phyloP scores from a whole-genome alignment of 2,329 filamentous ascomycete species.

The Aspergillus chevalieri region DNA sequence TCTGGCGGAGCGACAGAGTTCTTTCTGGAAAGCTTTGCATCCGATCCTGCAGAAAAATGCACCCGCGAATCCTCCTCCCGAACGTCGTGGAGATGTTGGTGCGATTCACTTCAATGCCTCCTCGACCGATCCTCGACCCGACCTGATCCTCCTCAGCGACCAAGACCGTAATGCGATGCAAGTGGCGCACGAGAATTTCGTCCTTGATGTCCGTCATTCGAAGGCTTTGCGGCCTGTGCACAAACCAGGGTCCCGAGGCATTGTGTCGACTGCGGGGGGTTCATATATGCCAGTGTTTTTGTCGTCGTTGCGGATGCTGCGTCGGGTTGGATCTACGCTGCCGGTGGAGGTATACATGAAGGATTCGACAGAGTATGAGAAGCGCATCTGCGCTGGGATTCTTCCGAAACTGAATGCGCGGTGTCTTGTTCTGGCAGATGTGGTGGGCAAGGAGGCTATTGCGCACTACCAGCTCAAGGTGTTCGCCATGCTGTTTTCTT shows the following conservation, averaged over 20 bases:
- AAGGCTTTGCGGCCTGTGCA: conserved; percentile 27
- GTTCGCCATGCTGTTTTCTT: conserved; percentile 52
- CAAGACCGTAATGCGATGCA: conserved; percentile 30
- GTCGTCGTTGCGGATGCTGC: conserved; percentile 48
- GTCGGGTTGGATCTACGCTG: conserved; percentile 45
- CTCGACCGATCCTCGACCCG: conserved; percentile 25
- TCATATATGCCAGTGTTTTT: conserved; percentile 47
- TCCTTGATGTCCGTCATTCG: conserved; percentile 27
- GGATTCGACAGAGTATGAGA: conserved; percentile 35
- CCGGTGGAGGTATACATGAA: conserved; percentile 44
- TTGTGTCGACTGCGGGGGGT: conserved; percentile 48
- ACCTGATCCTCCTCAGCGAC: conserved; percentile 30
- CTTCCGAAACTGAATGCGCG: conserved; percentile 37
- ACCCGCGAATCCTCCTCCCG: conserved; percentile 25
- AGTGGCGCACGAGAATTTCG: conserved; percentile 36
- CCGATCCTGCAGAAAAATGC: conserved; percentile 28
- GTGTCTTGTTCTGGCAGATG: conserved; percentile 39
- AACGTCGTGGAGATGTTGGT: conserved; percentile 16
- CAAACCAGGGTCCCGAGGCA: conserved; percentile 39
- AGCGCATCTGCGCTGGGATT: conserved; percentile 33
- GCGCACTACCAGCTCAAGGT: conserved; percentile 50
- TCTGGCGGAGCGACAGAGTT: conserved; percentile 29
- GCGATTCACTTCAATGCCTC: conserved; percentile 26
- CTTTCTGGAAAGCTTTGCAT: conserved; percentile 32
- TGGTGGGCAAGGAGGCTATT: conserved; percentile 34